A percentile compares a stretch with the other conserved stretches of the same genome.
phyloP scores from a whole-genome alignment of 2,329 filamentous ascomycete genomes.

The Arthrinium puccinioides region DNA sequence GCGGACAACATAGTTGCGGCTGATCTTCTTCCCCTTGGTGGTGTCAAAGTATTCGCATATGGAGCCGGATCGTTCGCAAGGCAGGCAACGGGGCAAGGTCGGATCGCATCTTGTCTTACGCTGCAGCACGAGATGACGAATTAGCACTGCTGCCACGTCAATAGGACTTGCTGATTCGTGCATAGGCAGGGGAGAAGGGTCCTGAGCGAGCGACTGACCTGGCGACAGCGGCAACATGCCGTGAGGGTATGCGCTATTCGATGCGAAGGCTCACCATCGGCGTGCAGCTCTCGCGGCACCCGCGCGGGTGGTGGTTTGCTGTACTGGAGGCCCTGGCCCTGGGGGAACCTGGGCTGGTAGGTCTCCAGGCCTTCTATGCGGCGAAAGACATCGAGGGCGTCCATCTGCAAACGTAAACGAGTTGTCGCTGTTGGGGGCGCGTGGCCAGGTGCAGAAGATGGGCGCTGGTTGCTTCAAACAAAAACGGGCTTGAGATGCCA shows the following conservation, averaged over 20 bases:
- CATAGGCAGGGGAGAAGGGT: no score
- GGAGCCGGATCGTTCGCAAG: conserved; percentile 86
- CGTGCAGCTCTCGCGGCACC: conserved; percentile 30
- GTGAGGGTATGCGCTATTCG: conserved; percentile 73
- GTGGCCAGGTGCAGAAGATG: no score
- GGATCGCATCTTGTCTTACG: conserved; percentile 96
- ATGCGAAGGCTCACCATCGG: conserved; percentile 44
- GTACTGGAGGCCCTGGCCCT: no score
- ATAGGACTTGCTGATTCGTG: no score
- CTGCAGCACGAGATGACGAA: conserved; percentile 38
- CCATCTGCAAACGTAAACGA: conserved; percentile 41
- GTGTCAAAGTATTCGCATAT: conserved; percentile 95
- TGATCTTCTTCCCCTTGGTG: conserved; percentile 75
- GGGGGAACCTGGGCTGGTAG: conserved; percentile 31
- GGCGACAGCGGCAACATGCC: conserved; percentile 72
- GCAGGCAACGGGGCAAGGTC: conserved; percentile 80
- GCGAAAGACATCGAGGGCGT: conserved; percentile 52
- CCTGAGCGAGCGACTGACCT: no score
- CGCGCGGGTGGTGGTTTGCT: conserved; percentile 19
- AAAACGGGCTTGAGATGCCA: no score
- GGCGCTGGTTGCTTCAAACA: no score
- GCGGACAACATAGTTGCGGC: conserved; percentile 85
- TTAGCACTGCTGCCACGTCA: neutral
- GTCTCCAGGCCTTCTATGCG: conserved; percentile 42
- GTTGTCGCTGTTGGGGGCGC: no score